Evolutionary conservation across 495 filamentous ascomycete genomes (phyloP), one percentile per base, ranked within the genome.

Genomic region (Penicillium longicatenatum): DNA sequence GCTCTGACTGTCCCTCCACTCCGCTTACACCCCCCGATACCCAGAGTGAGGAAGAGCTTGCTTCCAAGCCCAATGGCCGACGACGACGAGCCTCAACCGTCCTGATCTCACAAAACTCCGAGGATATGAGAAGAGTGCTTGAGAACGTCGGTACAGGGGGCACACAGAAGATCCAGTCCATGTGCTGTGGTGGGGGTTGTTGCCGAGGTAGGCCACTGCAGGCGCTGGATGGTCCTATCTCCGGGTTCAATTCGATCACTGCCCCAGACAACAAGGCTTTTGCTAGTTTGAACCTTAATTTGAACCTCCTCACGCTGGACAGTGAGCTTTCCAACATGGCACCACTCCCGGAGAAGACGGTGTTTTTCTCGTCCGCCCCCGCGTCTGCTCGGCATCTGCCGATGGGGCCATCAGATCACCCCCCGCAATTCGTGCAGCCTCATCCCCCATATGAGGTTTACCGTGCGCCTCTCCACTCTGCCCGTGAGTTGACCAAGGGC

Each of bases 101-200:
- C 8, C 77, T 94, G 54, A 88, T 94, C 58, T 87, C 89, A 1
- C 85, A 90, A 65, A 89, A 83, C 69, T 81, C 88, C 0, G 80
- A 85, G 21, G 90, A 93, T 63, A 87, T 95, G 57, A 81, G 84
- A 63, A 78, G 87, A 57, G 82, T 96, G 39, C 55, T 79, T 59
- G 65, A 74, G 61, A 70, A 72, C 66, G 70, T 78, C n/a, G 70
- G 79, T 48, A 61, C 59, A 33, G 63, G 66, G 50, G 76, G 73
- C 16, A 80, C 78, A 16, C 78, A 80, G 48, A 88, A 78, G 77
- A 72, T 78, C 64, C 82, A 75, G 75, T 88, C 76, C 21, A 65
- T 81, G 50, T 98, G 95, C 77, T 98, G 94, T 69, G 94, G 94
- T 31, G 92, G 93, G 50, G 93, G 93, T 42, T 97, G 95, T 75